Evolutionary conservation across 31 red algal species (phyloP).

Genomic region (Porphyra umbilicalis): DNA sequence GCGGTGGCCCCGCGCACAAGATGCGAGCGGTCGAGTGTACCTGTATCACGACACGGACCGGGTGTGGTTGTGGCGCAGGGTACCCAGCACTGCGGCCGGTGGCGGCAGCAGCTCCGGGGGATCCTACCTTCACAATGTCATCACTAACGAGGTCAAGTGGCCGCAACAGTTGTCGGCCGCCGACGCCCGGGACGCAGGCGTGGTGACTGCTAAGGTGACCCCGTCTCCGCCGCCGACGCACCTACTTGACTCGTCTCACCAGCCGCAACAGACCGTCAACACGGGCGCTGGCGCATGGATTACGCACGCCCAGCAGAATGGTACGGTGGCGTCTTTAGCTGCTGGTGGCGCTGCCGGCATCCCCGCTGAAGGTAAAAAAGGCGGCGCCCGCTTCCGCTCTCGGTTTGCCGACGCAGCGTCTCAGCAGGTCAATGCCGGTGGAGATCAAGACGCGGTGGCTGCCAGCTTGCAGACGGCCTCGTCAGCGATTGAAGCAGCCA

Average conservation of each 20-base stretch:
- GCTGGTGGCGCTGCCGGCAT: neutral
- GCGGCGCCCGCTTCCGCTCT: neutral
- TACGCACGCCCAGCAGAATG: too few relatives aligned
- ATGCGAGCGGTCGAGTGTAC: neutral
- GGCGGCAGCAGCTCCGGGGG: neutral
- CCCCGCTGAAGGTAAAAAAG: neutral
- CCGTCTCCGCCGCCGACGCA: too few relatives aligned
- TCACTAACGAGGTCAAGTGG: neutral
- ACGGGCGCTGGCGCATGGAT: neutral
- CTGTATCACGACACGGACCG: neutral
- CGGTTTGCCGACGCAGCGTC: neutral
- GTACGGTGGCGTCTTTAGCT: neutral
- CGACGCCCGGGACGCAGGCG: neutral
- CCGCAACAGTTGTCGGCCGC: neutral
- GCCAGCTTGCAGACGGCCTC: neutral
- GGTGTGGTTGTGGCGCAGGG: neutral
- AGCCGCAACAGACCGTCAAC: neutral
- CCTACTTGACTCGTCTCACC: neutral
- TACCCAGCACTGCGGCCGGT: neutral
- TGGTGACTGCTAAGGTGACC: neutral
- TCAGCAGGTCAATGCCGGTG: neutral
- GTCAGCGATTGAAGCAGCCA: neutral
- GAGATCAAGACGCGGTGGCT: neutral
- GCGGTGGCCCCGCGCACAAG: neutral
- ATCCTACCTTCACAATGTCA: neutral